Percentiles rank a stretch among this genome's conserved stretches.
Conservation (phyloP, 179 eudicot species). For the Monotropa hypopitys region DNA sequence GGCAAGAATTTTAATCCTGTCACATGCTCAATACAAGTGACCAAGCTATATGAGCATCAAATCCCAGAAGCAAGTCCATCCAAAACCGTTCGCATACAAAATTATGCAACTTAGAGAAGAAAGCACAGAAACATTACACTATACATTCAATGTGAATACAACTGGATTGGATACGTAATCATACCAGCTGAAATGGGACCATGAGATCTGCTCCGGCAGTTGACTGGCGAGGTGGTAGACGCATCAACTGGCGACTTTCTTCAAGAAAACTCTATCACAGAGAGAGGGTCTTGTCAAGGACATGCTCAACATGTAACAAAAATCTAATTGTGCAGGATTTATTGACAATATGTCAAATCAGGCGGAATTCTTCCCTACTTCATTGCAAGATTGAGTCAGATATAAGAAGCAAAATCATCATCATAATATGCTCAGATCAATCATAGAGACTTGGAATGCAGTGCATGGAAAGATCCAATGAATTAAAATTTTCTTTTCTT, state of each 20-base stretch:
- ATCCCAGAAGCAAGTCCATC: not conserved
- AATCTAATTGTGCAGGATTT: not conserved
- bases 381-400: not conserved
- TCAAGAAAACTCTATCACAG: slow-evolving; percentile 76
- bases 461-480: not conserved
- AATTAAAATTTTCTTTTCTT: not conserved
- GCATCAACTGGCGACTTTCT: slow-evolving; percentile 89
- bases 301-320: not conserved
- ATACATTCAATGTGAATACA: not conserved
- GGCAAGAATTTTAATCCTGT: not conserved
- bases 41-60: not conserved
- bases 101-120: not conserved
- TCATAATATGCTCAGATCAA: not conserved
- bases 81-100: not conserved
- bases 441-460: slow-evolving; percentile 1
- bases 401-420: not conserved
- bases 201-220: slow-evolving; percentile 98
- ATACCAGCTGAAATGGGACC: slow-evolving; percentile 94
- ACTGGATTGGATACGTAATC: not conserved
- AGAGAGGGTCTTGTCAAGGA: slow-evolving; percentile 9
- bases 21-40: not conserved
- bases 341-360: not conserved
- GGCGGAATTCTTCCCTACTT: not conserved
- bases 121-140: not conserved
- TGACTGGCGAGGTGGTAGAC: slow-evolving; percentile 95